Conservation (phyloP, 2,329 filamentous ascomycete genomes). For the Penicillium sp. region DNA sequence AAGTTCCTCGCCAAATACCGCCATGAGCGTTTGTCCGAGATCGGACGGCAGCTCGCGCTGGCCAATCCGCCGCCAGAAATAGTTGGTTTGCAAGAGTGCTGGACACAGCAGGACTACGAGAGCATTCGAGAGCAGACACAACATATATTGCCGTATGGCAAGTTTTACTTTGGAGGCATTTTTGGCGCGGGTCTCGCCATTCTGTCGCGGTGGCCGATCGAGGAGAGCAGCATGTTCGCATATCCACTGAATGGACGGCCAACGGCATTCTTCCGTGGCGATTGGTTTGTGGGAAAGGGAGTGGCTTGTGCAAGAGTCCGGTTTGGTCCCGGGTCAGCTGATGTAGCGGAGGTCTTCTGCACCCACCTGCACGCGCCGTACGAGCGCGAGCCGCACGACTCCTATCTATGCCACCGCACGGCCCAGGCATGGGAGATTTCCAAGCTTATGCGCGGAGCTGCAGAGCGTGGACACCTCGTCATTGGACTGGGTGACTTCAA, state of each 20-base stretch:
- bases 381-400: constrained; percentile 69
- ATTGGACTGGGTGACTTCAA: constrained; percentile 92
- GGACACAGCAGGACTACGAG: constrained; percentile 77
- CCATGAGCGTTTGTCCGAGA: constrained; percentile 70
- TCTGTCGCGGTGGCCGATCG: constrained; percentile 85
- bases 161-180: constrained; percentile 85
- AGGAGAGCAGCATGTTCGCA: constrained; percentile 75
- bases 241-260: constrained; percentile 93
- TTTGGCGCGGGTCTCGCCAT: constrained; percentile 88
- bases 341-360: constrained; percentile 82
- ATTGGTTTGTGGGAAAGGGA: constrained; percentile 96
- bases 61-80: constrained; percentile 68
- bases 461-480: constrained; percentile 73
- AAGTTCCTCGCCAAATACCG: constrained; percentile 78
- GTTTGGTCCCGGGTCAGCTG: constrained; percentile 57
- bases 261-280: constrained; percentile 86
- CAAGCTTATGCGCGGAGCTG: constrained; percentile 76
- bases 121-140: constrained; percentile 68
- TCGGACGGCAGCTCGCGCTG: constrained; percentile 70
- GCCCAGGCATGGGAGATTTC: constrained; percentile 93
- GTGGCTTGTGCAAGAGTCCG: constrained; percentile 77
- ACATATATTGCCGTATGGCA: constrained; percentile 75
- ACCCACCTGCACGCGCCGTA: constrained; percentile 91
- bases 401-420: constrained; percentile 82
- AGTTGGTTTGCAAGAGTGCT: constrained; percentile 92